Percentiles rank a stretch among this genome's conserved stretches.
Conservation (phyloP, 768 basidiomycete genomes). For the Lactifluus pinguis region DNA sequence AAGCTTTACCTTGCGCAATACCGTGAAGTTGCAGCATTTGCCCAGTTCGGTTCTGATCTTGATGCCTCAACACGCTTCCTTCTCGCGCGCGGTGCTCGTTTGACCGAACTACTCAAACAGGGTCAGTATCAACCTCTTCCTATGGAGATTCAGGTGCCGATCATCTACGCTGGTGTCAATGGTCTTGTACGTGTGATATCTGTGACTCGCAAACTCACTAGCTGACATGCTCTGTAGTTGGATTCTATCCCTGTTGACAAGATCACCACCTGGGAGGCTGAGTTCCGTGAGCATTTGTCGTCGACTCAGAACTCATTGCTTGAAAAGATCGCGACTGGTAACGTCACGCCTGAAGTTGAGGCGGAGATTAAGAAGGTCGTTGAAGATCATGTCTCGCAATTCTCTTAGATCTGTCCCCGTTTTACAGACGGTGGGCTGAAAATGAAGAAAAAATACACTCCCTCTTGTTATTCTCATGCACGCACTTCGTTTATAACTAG, state of each 20-base stretch:
- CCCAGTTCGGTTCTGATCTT: conserved; percentile 99
- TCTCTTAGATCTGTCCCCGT: conserved; percentile 35
- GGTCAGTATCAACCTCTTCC: conserved; percentile 94
- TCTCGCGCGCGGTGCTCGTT: conserved; percentile 93
- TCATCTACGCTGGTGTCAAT: conserved; percentile 99
- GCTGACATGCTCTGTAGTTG: conserved; percentile 40
- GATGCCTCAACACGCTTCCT: conserved; percentile 99
- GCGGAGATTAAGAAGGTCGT: conserved; percentile 91
- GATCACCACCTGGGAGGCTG: conserved; percentile 87
- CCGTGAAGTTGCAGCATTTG: conserved; percentile 99
- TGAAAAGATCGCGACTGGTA: conserved; percentile 74
- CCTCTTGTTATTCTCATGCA: conserved; percentile 1
- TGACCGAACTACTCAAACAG: conserved; percentile 97
- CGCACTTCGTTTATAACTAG: conserved; percentile 13
- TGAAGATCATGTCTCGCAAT: conserved; percentile 78
- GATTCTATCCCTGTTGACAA: conserved; percentile 92
- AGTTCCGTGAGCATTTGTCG: conserved; percentile 83
- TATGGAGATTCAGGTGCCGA: conserved; percentile 95
- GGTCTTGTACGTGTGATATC: conserved; percentile 63
- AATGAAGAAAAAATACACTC: conserved; percentile 13
- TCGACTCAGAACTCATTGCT: conserved; percentile 69
- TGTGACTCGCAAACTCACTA: not conserved
- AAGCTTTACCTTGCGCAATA: conserved; percentile 99
- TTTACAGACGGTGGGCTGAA: conserved; percentile 9
- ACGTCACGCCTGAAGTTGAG: conserved; percentile 85